Conservation (phyloP, 352 stramenopile genomes). For the Globisporangium alternatum region DNA sequence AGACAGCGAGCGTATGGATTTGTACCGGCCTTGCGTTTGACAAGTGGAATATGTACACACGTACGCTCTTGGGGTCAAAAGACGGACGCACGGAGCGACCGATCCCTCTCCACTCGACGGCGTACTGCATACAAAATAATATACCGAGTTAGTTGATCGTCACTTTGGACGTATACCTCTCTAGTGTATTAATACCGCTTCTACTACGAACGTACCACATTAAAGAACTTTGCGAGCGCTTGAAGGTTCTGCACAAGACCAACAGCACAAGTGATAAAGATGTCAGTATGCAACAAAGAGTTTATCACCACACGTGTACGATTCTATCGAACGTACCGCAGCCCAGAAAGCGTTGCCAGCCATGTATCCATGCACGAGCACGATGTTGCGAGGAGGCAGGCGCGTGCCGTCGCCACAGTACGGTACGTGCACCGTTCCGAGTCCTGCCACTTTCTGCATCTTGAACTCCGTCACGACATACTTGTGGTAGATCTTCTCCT, state of each 20-base stretch:
- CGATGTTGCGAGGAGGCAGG: slow-evolving; percentile 49
- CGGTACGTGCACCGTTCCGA: slow-evolving; percentile 73
- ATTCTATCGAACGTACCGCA: slow-evolving; percentile 28
- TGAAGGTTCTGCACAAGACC: slow-evolving; percentile 49
- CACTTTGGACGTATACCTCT: neutral
- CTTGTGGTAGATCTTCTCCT: slow-evolving; percentile 68
- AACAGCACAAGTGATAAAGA: slow-evolving; percentile 4
- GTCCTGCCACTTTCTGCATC: slow-evolving; percentile 49
- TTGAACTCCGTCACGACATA: slow-evolving; percentile 59
- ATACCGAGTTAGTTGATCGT: neutral
- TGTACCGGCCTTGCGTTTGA: too few relatives aligned
- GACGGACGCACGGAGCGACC: slow-evolving; percentile 63
- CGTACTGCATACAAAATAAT: slow-evolving; percentile 39
- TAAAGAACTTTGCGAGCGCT: slow-evolving; percentile 72
- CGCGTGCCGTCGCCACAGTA: slow-evolving; percentile 64
- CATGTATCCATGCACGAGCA: slow-evolving; percentile 79
- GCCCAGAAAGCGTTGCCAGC: slow-evolving; percentile 77
- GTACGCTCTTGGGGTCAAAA: slow-evolving; percentile 55
- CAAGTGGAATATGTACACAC: neutral
- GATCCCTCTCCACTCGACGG: slow-evolving; percentile 81
- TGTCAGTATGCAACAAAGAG: neutral
- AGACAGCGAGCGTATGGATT: neutral
- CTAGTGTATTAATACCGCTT: too few relatives aligned
- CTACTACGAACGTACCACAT: slow-evolving; percentile 49
- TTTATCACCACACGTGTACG: neutral